Percentiles rank a stretch among this genome's conserved stretches.
Conservation (phyloP, 1,284 basidiomycete species). For the Neolentinus lepideus region DNA sequence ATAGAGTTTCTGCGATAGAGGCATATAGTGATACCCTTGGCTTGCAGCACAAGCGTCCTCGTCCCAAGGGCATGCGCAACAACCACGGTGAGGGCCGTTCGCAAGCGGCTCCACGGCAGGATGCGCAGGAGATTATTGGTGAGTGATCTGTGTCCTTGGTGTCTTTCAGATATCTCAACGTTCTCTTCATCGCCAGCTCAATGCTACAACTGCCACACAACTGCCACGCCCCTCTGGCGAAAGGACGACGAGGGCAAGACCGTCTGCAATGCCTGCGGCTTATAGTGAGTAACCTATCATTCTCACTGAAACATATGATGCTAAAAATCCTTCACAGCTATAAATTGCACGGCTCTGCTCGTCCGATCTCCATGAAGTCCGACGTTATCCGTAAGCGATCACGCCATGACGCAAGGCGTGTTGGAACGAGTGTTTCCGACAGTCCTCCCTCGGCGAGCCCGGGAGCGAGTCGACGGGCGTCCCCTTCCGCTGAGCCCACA, state of each 20-base stretch:
- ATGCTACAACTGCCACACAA: slow-evolving; percentile 88
- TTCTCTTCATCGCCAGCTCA: slow-evolving; percentile 39
- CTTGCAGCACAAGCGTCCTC: slow-evolving; percentile 67
- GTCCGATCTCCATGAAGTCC: slow-evolving; percentile 82
- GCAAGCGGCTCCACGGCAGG: slow-evolving; percentile 54
- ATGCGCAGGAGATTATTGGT: slow-evolving; percentile 31
- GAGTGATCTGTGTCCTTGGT: slow-evolving; percentile 12
- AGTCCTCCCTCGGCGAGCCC: slow-evolving; percentile 61
- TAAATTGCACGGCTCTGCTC: slow-evolving; percentile 73
- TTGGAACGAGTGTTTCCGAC: slow-evolving; percentile 39
- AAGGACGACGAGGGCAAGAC: slow-evolving; percentile 91
- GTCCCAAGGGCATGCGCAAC: slow-evolving; percentile 77
- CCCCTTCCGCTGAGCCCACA: slow-evolving; percentile 56
- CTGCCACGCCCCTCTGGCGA: slow-evolving; percentile 85
- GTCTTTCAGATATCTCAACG: background rate
- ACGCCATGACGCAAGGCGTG: slow-evolving; percentile 61
- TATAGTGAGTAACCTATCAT: slow-evolving; percentile 38
- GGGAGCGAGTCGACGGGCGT: slow-evolving; percentile 64
- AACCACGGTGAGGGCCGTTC: slow-evolving; percentile 59
- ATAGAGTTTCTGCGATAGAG: slow-evolving; percentile 9
- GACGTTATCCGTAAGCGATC: slow-evolving; percentile 80
- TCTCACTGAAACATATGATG: slow-evolving; percentile 27
- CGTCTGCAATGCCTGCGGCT: slow-evolving; percentile 79
- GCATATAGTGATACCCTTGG: slow-evolving; percentile 3
- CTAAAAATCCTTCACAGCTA: slow-evolving; percentile 34